Base-by-base conservation (phyloP, 805 yeast genomes). In the Limtongozyma cylindracea region DNA sequence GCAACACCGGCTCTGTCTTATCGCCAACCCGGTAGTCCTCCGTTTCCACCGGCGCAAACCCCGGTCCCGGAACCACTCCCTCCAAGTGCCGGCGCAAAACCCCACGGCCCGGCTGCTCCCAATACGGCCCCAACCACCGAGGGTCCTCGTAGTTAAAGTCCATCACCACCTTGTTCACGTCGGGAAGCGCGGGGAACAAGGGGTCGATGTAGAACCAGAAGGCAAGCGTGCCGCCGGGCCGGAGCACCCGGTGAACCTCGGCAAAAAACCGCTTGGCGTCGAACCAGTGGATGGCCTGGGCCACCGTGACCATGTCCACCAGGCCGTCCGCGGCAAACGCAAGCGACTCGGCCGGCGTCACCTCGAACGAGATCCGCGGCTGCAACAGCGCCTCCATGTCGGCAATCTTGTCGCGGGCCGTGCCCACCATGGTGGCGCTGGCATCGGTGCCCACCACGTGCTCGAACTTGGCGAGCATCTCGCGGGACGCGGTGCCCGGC, bases 71-170 rank as follows among this genome's bases (percentile, higher is more conserved):
- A n/a, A n/a, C 37, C 4, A 66, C 48, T 8, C 47, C 57, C 10
- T 29, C 33, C 28, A 58, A 51, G 25, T 53, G 34, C 5, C 45
- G 29, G 23, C 67, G 45, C 16, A 82, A 40, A 9, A 57, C 44
- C 5, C 35, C 24, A 21, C 91, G 49, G 1, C 94, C 95, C 0
- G 91, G 88, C 31, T 70, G 72, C 33, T 76, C 73, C 95, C 95
- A 82, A 36, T 62, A 62, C 1, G 67, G 65, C 0, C 82, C 82
- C 20, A 71, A 38, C 20, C 35, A 45, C 3, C 40, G 35, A 0
- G 56, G 48, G 21, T 45, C 47, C 13, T 48, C 52, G 29, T 60
- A 60, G 5, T 44, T 47, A 21, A 48, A 41, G 19, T 49, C 41
- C 19, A 40, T 33, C 43, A 55, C 48, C 11, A 42, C 27, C 7